Conservation (phyloP, 805 yeast genomes). For the Pachysolen tannophilus region DNA sequence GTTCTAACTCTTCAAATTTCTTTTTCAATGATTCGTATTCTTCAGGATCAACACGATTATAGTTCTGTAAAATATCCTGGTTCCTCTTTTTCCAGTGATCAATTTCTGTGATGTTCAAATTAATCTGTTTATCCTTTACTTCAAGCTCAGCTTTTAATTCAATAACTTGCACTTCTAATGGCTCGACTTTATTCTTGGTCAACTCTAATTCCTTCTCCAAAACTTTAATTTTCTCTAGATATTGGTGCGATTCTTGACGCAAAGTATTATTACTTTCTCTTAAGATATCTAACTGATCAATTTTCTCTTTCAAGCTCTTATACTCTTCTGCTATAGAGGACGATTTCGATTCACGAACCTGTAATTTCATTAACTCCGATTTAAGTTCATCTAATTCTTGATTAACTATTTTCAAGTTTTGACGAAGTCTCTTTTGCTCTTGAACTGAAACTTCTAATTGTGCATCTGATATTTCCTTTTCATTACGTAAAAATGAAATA, state of each 20-base stretch:
- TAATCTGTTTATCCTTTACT: slow-evolving; percentile 42
- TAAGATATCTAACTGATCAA: slow-evolving; percentile 53
- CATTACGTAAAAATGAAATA: slow-evolving; percentile 57
- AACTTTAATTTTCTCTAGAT: slow-evolving; percentile 21
- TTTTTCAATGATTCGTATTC: slow-evolving; percentile 30
- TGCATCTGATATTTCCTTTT: slow-evolving; percentile 61
- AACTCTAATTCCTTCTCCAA: slow-evolving; percentile 32
- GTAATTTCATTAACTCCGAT: slow-evolving; percentile 32
- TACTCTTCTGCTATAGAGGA: slow-evolving; percentile 33
- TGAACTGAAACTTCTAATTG: slow-evolving; percentile 44
- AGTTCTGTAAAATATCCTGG: slow-evolving; percentile 35
- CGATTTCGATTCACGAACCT: slow-evolving; percentile 15
- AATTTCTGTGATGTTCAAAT: slow-evolving; percentile 41
- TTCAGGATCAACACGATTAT: slow-evolving; percentile 39
- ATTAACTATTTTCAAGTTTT: slow-evolving; percentile 36
- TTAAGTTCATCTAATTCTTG: slow-evolving; percentile 46
- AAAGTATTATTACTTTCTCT: slow-evolving; percentile 63
- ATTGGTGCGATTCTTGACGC: slow-evolving; percentile 38
- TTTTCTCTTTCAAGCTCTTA: slow-evolving; percentile 38
- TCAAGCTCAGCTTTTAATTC: slow-evolving; percentile 32
- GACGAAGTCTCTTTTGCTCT: slow-evolving; percentile 47
- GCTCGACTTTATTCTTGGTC: slow-evolving; percentile 29
- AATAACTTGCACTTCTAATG: slow-evolving; percentile 32
- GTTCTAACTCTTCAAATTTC: slow-evolving; percentile 17
- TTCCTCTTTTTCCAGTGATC: slow-evolving; percentile 52